These are phyloP conservation scores for Mortierella sp. DNA, from an alignment of 371 early-diverging fungal genomes.

Conservation along the genomic window DNA sequence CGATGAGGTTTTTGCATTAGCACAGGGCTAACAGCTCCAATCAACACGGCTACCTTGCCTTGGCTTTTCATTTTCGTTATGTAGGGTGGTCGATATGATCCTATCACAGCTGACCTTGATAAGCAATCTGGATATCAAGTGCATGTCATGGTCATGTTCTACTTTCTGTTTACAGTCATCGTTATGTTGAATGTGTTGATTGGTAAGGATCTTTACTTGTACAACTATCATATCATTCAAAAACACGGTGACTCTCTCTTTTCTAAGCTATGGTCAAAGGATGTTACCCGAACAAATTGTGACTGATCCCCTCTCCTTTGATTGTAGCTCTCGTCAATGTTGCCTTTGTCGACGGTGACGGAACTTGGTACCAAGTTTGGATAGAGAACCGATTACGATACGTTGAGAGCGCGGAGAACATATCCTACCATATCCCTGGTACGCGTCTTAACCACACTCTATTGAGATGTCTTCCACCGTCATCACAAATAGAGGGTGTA, in stretches of 20 bases:
- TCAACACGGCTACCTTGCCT: no score
- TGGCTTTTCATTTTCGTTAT: no score
- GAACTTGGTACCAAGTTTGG: slow-evolving; percentile 21
- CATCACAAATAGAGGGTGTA: neutral
- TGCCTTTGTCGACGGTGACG: slow-evolving; percentile 22
- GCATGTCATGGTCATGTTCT: slow-evolving; percentile 24
- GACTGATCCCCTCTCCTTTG: neutral
- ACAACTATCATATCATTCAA: no score
- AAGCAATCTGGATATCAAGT: slow-evolving; percentile 3
- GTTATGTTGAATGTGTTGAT: slow-evolving; percentile 34
- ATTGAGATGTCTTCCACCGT: no score
- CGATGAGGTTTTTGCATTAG: no score
- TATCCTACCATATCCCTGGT: no score
- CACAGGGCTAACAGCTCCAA: no score
- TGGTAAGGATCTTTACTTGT: slow-evolving; percentile 18
- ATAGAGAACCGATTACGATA: slow-evolving; percentile 27
- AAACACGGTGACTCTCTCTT: no score
- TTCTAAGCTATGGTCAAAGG: no score
- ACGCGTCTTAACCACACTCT: no score
- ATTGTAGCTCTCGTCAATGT: slow-evolving; percentile 18
- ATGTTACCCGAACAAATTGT: neutral
- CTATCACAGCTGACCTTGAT: slow-evolving; percentile 5
- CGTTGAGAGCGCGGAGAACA: no score
- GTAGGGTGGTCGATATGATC: slow-evolving; percentile 22
- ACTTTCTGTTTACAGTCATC: slow-evolving; percentile 30